A percentile compares a stretch with the other conserved stretches of the same genome.
phyloP scores from a whole-genome alignment of 495 filamentous ascomycete genomes.

The Cercophora sp. region DNA sequence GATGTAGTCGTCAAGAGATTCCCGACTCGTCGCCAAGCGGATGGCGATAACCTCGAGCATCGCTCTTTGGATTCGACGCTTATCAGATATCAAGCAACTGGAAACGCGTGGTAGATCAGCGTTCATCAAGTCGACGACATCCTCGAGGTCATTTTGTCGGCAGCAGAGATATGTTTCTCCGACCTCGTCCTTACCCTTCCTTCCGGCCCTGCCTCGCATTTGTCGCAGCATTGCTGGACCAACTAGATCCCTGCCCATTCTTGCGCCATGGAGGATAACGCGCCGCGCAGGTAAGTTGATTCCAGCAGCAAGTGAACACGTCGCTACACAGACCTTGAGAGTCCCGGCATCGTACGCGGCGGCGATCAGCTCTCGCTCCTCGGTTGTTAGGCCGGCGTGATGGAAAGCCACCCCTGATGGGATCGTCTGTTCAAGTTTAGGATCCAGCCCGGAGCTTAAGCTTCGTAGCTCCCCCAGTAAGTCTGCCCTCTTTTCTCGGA shows the following conservation, averaged over 20 bases:
- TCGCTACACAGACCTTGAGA: conserved; percentile 72
- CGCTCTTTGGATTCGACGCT: conserved; percentile 64
- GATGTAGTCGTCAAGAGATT: conserved; percentile 69
- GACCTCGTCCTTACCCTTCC: conserved; percentile 76
- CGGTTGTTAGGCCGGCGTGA: conserved; percentile 72
- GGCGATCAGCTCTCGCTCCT: conserved; percentile 74
- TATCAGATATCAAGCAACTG: conserved; percentile 68
- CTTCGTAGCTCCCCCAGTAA: conserved; percentile 66
- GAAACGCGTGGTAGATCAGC: conserved; percentile 68
- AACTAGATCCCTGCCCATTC: conserved; percentile 74
- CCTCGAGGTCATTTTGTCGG: conserved; percentile 63
- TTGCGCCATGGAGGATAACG: conserved; percentile 73
- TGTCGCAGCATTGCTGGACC: conserved; percentile 76
- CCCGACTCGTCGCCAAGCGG: conserved; percentile 62
- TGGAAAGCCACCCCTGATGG: conserved; percentile 71
- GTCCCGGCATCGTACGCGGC: conserved; percentile 67
- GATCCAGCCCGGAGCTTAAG: conserved; percentile 63
- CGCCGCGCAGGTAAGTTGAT: conserved; percentile 70
- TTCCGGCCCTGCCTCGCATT: conserved; percentile 79
- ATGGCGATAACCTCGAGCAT: conserved; percentile 73
- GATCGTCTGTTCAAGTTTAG: conserved; percentile 60
- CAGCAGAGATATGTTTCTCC: conserved; percentile 82
- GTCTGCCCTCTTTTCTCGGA: conserved; percentile 58
- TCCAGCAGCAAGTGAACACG: conserved; percentile 79
- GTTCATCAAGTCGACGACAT: conserved; percentile 64